phyloP scores from a whole-genome alignment of 2,329 filamentous ascomycete species.

The Calonectria leucothoes region DNA sequence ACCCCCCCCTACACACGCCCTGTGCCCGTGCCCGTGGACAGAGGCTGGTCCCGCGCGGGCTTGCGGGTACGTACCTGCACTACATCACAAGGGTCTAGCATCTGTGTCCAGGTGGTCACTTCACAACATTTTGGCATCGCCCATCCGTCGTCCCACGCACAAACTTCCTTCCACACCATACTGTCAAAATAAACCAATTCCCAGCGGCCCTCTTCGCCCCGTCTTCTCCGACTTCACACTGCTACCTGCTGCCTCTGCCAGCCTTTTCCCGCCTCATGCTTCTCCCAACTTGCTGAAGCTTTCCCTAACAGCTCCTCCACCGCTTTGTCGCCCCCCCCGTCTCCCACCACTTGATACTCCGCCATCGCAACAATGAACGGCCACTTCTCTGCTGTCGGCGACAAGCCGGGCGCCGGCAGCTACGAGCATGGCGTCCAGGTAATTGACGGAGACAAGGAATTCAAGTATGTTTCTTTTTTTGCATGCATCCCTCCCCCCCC shows the following conservation, averaged over 20 bases:
- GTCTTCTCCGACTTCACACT: neutral
- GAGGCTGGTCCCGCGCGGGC: constrained; percentile 15
- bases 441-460: constrained; percentile 90
- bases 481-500: neutral
- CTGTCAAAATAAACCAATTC: constrained; percentile 14
- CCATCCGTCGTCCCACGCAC: constrained; percentile 23
- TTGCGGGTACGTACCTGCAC: constrained; percentile 16
- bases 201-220: neutral
- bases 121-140: constrained; percentile 22
- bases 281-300: constrained; percentile 29
- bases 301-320: constrained; percentile 13
- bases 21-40: constrained; percentile 4
- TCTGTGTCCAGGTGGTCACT: constrained; percentile 29
- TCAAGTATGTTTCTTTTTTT: constrained; percentile 83
- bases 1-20: neutral
- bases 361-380: constrained; percentile 72
- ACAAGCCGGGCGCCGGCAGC: constrained; percentile 70
- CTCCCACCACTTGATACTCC: constrained; percentile 21
- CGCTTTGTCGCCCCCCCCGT: constrained; percentile 10
- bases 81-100: constrained; percentile 27
- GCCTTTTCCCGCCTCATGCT: constrained; percentile 22
- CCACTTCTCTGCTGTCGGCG: constrained; percentile 81
- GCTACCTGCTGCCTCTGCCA: constrained; percentile 19
- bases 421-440: constrained; percentile 98
- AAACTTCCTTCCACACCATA: constrained; percentile 1